A percentile compares a stretch with the other conserved stretches of the same genome.
phyloP scores from a whole-genome alignment of 257 asterid species.

The Fraxinus americana region DNA sequence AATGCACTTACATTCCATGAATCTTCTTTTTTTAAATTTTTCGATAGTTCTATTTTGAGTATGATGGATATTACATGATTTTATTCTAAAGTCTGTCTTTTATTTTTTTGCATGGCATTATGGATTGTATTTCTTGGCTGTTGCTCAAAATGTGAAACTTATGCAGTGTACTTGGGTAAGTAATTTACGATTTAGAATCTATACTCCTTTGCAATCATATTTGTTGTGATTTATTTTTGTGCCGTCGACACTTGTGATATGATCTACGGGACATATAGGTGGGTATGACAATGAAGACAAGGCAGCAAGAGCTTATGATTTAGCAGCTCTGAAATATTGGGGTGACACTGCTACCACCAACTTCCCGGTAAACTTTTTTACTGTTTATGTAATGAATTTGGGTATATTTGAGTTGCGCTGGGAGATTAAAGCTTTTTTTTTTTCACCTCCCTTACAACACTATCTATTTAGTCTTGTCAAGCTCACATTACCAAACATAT shows the following conservation, averaged over 20 bases:
- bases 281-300: slow-evolving; percentile 94
- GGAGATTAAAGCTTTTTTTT: too few species aligned
- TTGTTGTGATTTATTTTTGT: background rate
- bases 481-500: background rate
- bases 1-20: background rate
- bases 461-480: background rate
- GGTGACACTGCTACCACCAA: slow-evolving; percentile 92
- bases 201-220: background rate
- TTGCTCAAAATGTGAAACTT: slow-evolving; percentile 25
- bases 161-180: slow-evolving; percentile 90
- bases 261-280: slow-evolving; percentile 44
- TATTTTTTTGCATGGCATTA: slow-evolving; percentile 37
- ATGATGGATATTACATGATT: background rate
- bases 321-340: slow-evolving; percentile 96
- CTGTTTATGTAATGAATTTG: background rate
- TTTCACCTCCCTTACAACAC: background rate
- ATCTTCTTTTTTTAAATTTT: background rate
- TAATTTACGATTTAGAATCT: background rate
- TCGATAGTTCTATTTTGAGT: background rate
- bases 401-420: too few species aligned
- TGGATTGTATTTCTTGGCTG: slow-evolving; percentile 36
- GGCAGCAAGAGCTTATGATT: slow-evolving; percentile 89
- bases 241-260: slow-evolving; percentile 13
- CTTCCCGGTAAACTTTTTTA: slow-evolving; percentile 58
- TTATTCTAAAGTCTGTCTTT: background rate